Conservation (phyloP, 331 rosid species). For the Pyrus hybrid region DNA sequence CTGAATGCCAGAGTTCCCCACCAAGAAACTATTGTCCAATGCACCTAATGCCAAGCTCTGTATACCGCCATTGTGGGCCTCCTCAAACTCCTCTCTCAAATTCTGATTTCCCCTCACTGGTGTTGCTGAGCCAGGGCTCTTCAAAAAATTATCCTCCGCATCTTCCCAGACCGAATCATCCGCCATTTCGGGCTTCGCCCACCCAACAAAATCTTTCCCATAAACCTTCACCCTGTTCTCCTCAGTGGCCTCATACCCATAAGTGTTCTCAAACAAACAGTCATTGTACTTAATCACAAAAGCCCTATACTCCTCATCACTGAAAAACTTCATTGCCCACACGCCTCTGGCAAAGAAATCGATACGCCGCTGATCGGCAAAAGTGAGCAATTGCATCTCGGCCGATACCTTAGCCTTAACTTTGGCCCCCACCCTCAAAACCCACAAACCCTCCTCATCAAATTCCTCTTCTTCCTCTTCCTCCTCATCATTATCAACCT, state of each 20-base stretch:
- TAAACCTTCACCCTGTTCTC: conserved; percentile 68
- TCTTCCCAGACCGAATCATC: conserved; percentile 98
- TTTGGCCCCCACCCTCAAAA: conserved; percentile 51
- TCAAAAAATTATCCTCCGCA: conserved; percentile 62
- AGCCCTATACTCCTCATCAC: conserved; percentile 36
- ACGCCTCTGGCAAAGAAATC: conserved; percentile 80
- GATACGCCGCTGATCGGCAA: conserved; percentile 58
- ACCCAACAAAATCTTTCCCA: conserved; percentile 84
- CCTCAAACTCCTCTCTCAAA: conserved; percentile 84
- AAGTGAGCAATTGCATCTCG: conserved; percentile 52
- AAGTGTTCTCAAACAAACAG: conserved; percentile 73
- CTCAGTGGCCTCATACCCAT: conserved; percentile 60
- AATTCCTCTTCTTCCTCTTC: conserved; percentile 27
- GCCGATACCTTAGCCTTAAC: conserved; percentile 34
- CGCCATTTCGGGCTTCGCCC: conserved; percentile 83
- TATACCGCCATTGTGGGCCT: conserved; percentile 79
- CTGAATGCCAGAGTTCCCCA: conserved; percentile 77
- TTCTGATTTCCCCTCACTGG: conserved; percentile 50
- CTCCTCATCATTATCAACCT: conserved; percentile 15
- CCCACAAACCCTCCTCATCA: conserved; percentile 52
- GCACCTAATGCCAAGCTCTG: conserved; percentile 96
- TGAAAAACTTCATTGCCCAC: conserved; percentile 87
- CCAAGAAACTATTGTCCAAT: conserved; percentile 90
- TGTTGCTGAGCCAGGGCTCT: conserved; percentile 52
- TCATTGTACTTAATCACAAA: conserved; percentile 53